phyloP scores from a whole-genome alignment of 2,329 filamentous ascomycete species.

The Claviceps purpurea region DNA sequence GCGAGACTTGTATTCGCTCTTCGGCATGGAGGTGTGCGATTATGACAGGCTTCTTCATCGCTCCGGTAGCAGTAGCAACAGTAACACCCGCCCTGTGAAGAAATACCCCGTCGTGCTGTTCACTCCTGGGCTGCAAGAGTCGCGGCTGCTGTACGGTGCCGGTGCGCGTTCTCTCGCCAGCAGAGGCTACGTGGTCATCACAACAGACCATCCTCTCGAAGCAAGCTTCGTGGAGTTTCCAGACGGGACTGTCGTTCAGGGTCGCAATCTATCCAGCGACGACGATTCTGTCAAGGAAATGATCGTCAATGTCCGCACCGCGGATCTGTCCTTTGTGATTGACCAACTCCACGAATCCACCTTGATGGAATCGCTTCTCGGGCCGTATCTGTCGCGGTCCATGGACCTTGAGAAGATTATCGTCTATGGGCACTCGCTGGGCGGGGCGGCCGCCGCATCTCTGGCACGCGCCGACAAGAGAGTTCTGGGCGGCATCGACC shows the following conservation, averaged over 20 bases:
- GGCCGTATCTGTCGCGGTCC: slow-evolving; percentile 8
- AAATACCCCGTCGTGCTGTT: slow-evolving; percentile 23
- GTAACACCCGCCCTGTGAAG: not conserved
- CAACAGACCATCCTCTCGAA: slow-evolving; percentile 37
- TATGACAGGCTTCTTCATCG: not conserved
- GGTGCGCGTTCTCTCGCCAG: slow-evolving; percentile 32
- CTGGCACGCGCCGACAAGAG: not conserved
- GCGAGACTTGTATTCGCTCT: slow-evolving; percentile 15
- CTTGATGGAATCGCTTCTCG: slow-evolving; percentile 8
- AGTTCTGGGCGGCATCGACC: slow-evolving; percentile 23
- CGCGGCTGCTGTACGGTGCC: slow-evolving; percentile 28
- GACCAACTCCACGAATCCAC: slow-evolving; percentile 13
- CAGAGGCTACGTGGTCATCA: slow-evolving; percentile 29
- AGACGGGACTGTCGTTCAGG: slow-evolving; percentile 21
- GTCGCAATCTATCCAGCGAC: slow-evolving; percentile 4
- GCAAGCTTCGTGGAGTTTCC: slow-evolving; percentile 32
- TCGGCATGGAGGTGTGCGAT: slow-evolving; percentile 16
- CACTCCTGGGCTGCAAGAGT: slow-evolving; percentile 30
- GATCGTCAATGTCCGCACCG: slow-evolving; percentile 13
- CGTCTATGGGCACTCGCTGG: slow-evolving; percentile 26
- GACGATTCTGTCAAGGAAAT: slow-evolving; percentile 6
- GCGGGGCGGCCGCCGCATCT: slow-evolving; percentile 22
- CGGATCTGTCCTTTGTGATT: slow-evolving; percentile 25
- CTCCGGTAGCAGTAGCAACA: not conserved
- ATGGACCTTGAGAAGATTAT: slow-evolving; percentile 10